Conservation (phyloP, 2,329 filamentous ascomycete species). For the Colletotrichum somersetense region DNA sequence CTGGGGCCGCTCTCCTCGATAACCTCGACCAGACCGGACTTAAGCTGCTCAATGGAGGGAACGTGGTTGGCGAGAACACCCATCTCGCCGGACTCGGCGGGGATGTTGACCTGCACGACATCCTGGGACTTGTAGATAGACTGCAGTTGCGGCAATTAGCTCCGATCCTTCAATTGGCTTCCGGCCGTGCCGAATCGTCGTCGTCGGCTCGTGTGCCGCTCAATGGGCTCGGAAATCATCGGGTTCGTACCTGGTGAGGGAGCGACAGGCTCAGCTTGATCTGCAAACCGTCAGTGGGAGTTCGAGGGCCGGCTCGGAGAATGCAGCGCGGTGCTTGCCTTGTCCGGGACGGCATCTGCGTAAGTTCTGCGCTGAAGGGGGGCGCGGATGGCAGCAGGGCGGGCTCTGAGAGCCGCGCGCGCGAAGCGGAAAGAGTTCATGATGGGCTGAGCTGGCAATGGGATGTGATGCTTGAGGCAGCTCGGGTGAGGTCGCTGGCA, state of each 20-base stretch:
- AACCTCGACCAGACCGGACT: constrained; percentile 94
- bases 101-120: constrained; percentile 96
- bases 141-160: constrained; percentile 71
- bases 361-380: constrained; percentile 90
- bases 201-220: constrained; percentile 22
- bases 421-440: constrained; percentile 97
- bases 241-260: constrained; percentile 90
- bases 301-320: constrained; percentile 45
- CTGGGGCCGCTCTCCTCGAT: constrained; percentile 88
- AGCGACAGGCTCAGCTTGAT: constrained; percentile 99
- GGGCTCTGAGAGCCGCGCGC: constrained; percentile 87
- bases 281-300: constrained; percentile 56
- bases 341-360: constrained; percentile 87
- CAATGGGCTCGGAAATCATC: constrained; percentile 26
- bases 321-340: constrained; percentile 62
- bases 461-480: constrained; percentile 61
- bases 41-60: constrained; percentile 98
- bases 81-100: constrained; percentile 98
- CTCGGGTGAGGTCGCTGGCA: constrained; percentile 58
- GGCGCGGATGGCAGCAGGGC: constrained; percentile 80
- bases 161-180: constrained; percentile 47
- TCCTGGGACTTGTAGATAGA: constrained; percentile 77
- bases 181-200: constrained; percentile 10
- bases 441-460: constrained; percentile 66
- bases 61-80: constrained; percentile 99